A percentile compares a stretch with the other conserved stretches of the same genome.
Conservation (phyloP, 129 eudicot genomes). For the Deinandra increscens region DNA sequence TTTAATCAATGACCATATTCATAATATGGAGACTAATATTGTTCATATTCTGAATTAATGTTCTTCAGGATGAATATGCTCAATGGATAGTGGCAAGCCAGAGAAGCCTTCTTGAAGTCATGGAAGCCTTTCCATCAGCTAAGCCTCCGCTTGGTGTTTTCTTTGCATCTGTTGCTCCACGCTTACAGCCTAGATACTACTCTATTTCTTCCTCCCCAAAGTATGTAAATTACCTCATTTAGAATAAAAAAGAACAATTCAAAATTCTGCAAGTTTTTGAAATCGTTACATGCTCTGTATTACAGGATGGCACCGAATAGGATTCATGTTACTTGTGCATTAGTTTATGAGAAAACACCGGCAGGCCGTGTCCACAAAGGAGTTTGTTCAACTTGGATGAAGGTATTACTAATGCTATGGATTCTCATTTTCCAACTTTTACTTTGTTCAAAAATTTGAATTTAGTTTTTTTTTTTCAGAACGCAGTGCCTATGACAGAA, state of each 20-base stretch:
- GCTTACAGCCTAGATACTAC: constrained; percentile 93
- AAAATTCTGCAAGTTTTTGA: background rate
- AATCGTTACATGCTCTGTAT: background rate
- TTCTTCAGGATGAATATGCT: constrained; percentile 90
- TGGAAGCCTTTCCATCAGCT: constrained; percentile 90
- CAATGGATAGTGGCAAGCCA: constrained; percentile 85
- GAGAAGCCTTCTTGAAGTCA: constrained; percentile 91
- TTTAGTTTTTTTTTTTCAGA: constrained; percentile 43
- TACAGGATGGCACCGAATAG: constrained; percentile 76
- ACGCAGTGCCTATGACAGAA: constrained; percentile 76
- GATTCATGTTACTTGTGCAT: constrained; percentile 96
- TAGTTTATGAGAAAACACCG: constrained; percentile 86
- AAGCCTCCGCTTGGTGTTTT: constrained; percentile 94
- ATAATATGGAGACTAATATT: background rate
- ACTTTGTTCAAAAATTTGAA: background rate
- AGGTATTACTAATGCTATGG: constrained; percentile 42
- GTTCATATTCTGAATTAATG: constrained; percentile 1
- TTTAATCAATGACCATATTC: background rate
- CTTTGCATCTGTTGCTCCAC: constrained; percentile 93
- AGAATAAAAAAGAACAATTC: background rate
- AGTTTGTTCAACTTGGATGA: constrained; percentile 98
- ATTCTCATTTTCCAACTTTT: background rate
- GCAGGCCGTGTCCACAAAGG: constrained; percentile 90
- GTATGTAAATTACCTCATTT: constrained; percentile 31
- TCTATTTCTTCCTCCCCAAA: constrained; percentile 94